Base-by-base conservation (phyloP, 208 protist genomes). In the Leishmania major region DNA sequence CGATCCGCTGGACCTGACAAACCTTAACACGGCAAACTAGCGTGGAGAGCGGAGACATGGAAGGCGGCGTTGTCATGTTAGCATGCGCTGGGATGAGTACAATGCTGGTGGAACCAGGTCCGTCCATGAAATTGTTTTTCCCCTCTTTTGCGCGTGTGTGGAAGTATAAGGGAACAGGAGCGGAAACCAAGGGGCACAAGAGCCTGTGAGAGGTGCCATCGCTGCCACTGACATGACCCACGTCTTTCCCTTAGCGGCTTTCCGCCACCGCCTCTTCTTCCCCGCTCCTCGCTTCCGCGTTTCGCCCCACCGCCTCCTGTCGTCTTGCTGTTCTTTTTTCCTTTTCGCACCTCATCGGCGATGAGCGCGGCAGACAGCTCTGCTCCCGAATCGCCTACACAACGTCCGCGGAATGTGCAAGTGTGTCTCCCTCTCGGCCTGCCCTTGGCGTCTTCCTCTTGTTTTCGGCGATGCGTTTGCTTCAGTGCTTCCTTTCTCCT, bases 1-100 rank as follows among this genome's bases (percentile, higher is more conserved):
- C 35, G 87, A 90, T 40, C 87, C 84, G 37, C 60, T 89, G 35
- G 81, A 89, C 17, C 70, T 89, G 15, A 37, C 69, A 15, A 72
- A 55, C 37, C 75, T 86, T 4, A 79, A 88, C 75, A 73, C 57
- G 8, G 53, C 81, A 10, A 83, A 64, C 25, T 80, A 25, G 62
- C 3, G 10, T 37, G 10, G 13, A 0, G 25, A 59, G 35, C 15
- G 51, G n/a, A 28, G 43, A 10, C 35, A 40, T 10, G 19, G 47
- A 40, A 40, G n/a, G 43, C 59, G 22, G 77, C 22, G 17, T 35
- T 55, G 11, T 11, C 22, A 2, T 43, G 8, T n/a, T 25, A 2
- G 4, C 67, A 8, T 47, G 37, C 40, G 10, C 67, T 72, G 22
- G 31, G 37, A 47, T 49, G 40, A 25, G 22, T 47, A 37, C 40